phyloP scores from a whole-genome alignment of 768 basidiomycete species.

The Amanita polypyramis region DNA sequence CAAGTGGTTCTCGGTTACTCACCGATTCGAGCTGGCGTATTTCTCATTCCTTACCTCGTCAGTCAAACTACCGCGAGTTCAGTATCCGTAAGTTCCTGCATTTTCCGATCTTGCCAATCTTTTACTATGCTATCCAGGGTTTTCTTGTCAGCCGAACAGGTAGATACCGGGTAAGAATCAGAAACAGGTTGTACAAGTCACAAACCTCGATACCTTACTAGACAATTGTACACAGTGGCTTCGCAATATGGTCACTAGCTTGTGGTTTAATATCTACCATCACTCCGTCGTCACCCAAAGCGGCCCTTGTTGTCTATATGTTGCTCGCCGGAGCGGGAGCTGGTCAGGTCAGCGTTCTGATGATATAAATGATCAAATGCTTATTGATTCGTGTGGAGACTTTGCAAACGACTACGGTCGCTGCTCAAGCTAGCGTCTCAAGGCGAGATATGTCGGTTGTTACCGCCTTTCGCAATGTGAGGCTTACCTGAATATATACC shows the following conservation, averaged over 20 bases:
- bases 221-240: background rate
- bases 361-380: background rate
- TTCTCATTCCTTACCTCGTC: conserved; percentile 57
- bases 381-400: background rate
- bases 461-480: background rate
- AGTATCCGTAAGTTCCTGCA: conserved; percentile 34
- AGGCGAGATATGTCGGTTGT: background rate
- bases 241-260: background rate
- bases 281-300: background rate
- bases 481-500: background rate
- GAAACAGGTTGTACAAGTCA: no score
- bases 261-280: conserved; percentile 1
- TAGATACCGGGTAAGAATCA: conserved; percentile 37
- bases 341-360: background rate
- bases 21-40: conserved; percentile 46
- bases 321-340: background rate
- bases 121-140: conserved; percentile 30
- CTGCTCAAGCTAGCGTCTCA: conserved; percentile 1
- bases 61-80: conserved; percentile 52
- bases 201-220: background rate
- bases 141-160: conserved; percentile 60
- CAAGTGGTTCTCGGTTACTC: conserved; percentile 58
- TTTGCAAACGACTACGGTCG: background rate
- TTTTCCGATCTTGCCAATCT: background rate
- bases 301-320: background rate